Evolutionary conservation across 2,329 filamentous ascomycete genomes (phyloP), one percentile per base, ranked within the genome.

Genomic region (Bisporella sp.): DNA sequence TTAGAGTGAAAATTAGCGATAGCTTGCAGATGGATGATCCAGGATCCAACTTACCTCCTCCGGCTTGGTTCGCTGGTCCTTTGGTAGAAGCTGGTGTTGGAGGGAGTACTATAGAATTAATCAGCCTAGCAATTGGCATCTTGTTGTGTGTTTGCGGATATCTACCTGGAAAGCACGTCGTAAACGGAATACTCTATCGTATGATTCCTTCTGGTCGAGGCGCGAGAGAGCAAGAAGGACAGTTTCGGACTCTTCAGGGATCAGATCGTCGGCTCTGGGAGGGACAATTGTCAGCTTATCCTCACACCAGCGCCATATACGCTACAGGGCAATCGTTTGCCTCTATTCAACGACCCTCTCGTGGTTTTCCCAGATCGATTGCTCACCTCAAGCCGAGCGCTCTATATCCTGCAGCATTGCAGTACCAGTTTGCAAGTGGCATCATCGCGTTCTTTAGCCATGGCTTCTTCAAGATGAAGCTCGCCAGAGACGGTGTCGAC

Each of bases 121-220:
- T 21, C 21, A 21, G 42, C 44, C 43, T 46, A 51, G 42, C 33
- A 12, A 43, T 28, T 48, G 11, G 31, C 7, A 37, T 6, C 42
- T 11, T 3, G n/a, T 41, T 43, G 21, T n/a, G 29, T 30, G 6
- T 42, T 21, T 45, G 45, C 57, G 35, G 35, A 8, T n/a, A 53
- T 68, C 58, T 74, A 87, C 84, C 79, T 99, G 93, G 74, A 95
- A 84, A 65, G 93, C 92, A 73, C 93, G 85, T 75, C 93, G 89
- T 72, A 99, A 82, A 68, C 93, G 91, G 85, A 90, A 99, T 70
- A 97, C 83, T 70, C 93, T 92, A 77, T 99, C 93, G 76, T 97
- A 97, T 65, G 85, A 80, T 69, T 93, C 89, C 78, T 95, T 89
- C 65, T 89, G 80, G 52, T 87, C 82, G 56, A 99, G 87, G 69